Conservation (phyloP, 2,329 filamentous ascomycete species). For the Colletotrichum eleusines region DNA sequence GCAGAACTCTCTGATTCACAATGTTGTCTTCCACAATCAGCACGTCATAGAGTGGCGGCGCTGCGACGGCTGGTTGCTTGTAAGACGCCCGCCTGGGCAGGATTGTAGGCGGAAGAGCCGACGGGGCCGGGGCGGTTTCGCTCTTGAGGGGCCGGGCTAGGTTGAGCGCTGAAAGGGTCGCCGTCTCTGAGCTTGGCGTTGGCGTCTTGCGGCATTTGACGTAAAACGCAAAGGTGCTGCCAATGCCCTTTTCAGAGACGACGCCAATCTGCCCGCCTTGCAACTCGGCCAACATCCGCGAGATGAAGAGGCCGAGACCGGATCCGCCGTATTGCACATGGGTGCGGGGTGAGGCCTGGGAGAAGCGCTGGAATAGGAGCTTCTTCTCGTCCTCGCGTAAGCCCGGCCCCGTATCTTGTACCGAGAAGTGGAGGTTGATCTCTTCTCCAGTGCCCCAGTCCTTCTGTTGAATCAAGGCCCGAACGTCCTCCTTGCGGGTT, state of each 20-base stretch:
- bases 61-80: constrained; percentile 3
- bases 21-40: constrained; percentile 77
- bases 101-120: constrained; percentile 23
- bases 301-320: constrained; percentile 81
- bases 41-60: constrained; percentile 56
- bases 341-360: constrained; percentile 75
- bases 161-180: constrained; percentile 53
- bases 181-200: constrained; percentile 53
- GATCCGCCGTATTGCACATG: constrained; percentile 80
- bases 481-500: constrained; percentile 55
- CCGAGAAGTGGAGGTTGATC: constrained; percentile 78
- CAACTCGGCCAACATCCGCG: constrained; percentile 78
- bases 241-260: constrained; percentile 72
- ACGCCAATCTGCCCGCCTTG: constrained; percentile 85
- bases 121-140: constrained; percentile 40
- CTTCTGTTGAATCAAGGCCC: constrained; percentile 62
- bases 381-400: constrained; percentile 74
- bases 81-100: constrained; percentile 27
- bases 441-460: constrained; percentile 81
- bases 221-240: constrained; percentile 83
- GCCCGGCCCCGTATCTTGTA: constrained; percentile 78
- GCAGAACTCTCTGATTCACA: constrained; percentile 74
- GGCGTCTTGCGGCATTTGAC: constrained; percentile 73
- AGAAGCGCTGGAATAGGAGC: constrained; percentile 75
- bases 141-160: constrained; percentile 45